Base-by-base conservation (phyloP, 257 asterid genomes). In the Solanum gracilifrons region DNA sequence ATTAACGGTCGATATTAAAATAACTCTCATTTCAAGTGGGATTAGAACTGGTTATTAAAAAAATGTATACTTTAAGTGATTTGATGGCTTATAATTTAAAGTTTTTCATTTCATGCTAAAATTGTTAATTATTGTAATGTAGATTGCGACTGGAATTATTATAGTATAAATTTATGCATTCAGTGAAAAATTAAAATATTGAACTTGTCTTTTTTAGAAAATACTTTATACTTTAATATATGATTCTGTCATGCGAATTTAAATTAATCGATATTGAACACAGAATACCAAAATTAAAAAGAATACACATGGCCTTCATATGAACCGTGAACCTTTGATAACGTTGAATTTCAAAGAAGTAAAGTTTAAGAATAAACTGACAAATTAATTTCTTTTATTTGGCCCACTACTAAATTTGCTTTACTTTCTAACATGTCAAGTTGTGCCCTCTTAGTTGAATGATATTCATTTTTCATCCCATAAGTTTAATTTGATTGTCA, bases 231-330 rank as follows among this genome's bases (percentile, higher is more conserved):
- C 1, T 13, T 23, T 9, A 31, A 16, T 33, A 7, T 71, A 2
- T 1, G 2, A 15, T 3, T 7, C 1, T 32, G 4, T 2, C 1
- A 0, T 0, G 2, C 0, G 0, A 18, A 18, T 18, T 18, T 7
- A 12, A 64, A 64, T 62, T 62, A 62, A 62, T 62, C 15, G 0
- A 60, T 6, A 8, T 2, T 4, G 13, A n/a, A 66, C 9, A 4
- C 18, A 1, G 15, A 11, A 66, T 25, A 27, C 0, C 25, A 46
- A 46, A 55, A 55, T 1, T 16, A 2, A 25, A 64, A 66, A 2
- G 0, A 6, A 9, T 33, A 35, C 48, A 9, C 35, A 41, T 41
- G 8, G 20, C 60, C 36, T 77, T 39, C 13, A n/a, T 39, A 77
- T 77, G 36, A 79, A 43, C 84, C 25, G 84, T 15, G 36, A 15